Evolutionary conservation across 441 rosid species (phyloP).

Genomic region (Gossypium trilobum): DNA sequence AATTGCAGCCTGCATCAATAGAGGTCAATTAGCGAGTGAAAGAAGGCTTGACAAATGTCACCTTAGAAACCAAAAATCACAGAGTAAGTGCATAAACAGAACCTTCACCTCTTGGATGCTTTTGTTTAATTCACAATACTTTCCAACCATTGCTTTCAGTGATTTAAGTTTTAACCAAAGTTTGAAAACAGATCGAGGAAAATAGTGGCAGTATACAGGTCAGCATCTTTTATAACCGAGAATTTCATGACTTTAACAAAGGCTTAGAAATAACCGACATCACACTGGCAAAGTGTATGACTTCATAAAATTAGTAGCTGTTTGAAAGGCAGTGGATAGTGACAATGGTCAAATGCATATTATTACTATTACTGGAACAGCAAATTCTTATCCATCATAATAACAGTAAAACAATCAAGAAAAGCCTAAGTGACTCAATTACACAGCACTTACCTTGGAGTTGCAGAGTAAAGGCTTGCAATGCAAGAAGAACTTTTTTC

Average conservation of each 20-base stretch:
- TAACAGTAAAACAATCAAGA: not conserved
- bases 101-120: not conserved
- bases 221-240: not conserved
- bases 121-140: not conserved
- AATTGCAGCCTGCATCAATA: not conserved
- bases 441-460: slow-evolving; percentile 32
- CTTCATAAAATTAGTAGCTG: not conserved
- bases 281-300: not conserved
- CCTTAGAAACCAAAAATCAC: not conserved
- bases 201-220: not conserved
- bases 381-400: not conserved
- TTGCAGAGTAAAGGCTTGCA: slow-evolving; percentile 42
- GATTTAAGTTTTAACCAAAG: not conserved
- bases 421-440: not conserved
- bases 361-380: not conserved
- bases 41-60: not conserved
- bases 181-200: not conserved
- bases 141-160: not conserved
- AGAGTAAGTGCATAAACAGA: not conserved
- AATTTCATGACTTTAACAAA: not conserved
- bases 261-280: not conserved
- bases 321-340: not conserved
- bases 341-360: not conserved
- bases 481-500: slow-evolving; percentile 41
- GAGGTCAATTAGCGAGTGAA: not conserved